These are phyloP conservation scores for Chloranthus sessilifolius DNA, from an alignment of 164 flowering plant genomes.

Conservation along the genomic window DNA sequence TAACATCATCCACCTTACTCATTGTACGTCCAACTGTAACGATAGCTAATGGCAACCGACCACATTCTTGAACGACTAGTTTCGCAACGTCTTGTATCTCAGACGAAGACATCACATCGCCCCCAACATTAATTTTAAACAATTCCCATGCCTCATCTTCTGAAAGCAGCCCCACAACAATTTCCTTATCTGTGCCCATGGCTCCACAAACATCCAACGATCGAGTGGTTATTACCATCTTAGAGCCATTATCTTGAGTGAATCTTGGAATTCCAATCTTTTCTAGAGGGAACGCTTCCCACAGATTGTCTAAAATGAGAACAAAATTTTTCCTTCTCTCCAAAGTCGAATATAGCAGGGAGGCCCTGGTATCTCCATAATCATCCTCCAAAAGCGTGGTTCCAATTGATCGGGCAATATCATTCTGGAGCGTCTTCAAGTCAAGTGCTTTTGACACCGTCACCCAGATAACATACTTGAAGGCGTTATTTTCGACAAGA, in stretches of 20 bases:
- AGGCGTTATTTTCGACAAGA: not conserved
- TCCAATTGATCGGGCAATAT: slow-evolving; percentile 7
- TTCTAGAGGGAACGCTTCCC: slow-evolving; percentile 16
- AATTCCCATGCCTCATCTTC: slow-evolving; percentile 19
- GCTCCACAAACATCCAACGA: slow-evolving; percentile 10
- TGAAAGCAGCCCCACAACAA: slow-evolving; percentile 10
- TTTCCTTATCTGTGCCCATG: slow-evolving; percentile 13
- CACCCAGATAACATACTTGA: slow-evolving; percentile 11
- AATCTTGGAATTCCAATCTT: slow-evolving; percentile 24
- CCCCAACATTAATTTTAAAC: slow-evolving; percentile 10
- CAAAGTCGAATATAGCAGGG: slow-evolving; percentile 10
- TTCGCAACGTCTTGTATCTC: slow-evolving; percentile 5
- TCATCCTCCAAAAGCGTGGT: slow-evolving; percentile 1
- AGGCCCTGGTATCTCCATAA: slow-evolving; percentile 8
- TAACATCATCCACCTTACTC: slow-evolving; percentile 5
- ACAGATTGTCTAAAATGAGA: slow-evolving; percentile 26
- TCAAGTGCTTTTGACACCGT: slow-evolving; percentile 5
- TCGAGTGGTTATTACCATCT: slow-evolving; percentile 18
- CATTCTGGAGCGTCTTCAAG: slow-evolving; percentile 5
- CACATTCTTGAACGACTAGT: slow-evolving; percentile 12
- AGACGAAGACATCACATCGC: not conserved
- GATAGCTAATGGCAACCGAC: slow-evolving; percentile 22
- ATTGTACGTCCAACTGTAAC: slow-evolving; percentile 13
- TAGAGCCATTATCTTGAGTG: slow-evolving; percentile 10
- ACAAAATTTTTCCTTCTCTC: slow-evolving; percentile 9